Evolutionary conservation across 2,329 filamentous ascomycete species (phyloP).

Genomic region (Colletotrichum endophyticum): DNA sequence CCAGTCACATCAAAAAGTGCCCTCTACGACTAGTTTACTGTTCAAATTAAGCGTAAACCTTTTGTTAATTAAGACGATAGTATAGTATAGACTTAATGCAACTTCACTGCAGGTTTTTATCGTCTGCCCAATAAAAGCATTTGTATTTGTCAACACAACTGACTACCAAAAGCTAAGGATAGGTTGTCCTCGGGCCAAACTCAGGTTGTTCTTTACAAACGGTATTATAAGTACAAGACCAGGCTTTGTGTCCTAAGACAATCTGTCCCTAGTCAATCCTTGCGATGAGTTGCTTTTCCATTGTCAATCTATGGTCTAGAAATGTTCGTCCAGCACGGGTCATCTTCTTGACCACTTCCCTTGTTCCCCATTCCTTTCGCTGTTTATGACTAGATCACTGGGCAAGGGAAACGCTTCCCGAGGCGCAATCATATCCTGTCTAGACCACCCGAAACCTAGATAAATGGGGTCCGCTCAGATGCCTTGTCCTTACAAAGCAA

Average conservation of each 20-base stretch:
- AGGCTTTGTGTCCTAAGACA: rapidly evolving
- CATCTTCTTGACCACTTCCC: too few species aligned
- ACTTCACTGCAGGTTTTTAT: too few species aligned
- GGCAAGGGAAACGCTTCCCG: neutral
- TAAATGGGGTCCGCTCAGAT: neutral
- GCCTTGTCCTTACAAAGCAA: rapidly evolving
- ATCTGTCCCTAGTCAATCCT: rapidly evolving
- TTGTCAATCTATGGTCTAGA: neutral
- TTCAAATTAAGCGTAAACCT: too few species aligned
- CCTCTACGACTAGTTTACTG: too few species aligned
- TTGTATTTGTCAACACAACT: too few species aligned
- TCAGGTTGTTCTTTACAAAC: neutral
- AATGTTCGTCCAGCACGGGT: rapidly evolving
- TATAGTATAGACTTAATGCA: too few species aligned
- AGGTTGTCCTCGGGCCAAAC: neutral
- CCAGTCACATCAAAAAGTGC: too few species aligned
- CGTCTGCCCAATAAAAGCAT: too few species aligned
- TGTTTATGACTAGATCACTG: neutral
- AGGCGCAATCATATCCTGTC: rapidly evolving
- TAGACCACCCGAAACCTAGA: neutral
- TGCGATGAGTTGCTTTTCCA: neutral
- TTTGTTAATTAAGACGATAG: too few species aligned
- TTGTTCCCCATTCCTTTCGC: too few species aligned
- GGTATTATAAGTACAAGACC: neutral
- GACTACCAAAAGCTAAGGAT: rapidly evolving